A percentile compares a stretch with the other conserved stretches of the same genome.
Evolutionary conservation across 257 asterid species (phyloP).

Genomic region (Phtheirospermum japonicum): DNA sequence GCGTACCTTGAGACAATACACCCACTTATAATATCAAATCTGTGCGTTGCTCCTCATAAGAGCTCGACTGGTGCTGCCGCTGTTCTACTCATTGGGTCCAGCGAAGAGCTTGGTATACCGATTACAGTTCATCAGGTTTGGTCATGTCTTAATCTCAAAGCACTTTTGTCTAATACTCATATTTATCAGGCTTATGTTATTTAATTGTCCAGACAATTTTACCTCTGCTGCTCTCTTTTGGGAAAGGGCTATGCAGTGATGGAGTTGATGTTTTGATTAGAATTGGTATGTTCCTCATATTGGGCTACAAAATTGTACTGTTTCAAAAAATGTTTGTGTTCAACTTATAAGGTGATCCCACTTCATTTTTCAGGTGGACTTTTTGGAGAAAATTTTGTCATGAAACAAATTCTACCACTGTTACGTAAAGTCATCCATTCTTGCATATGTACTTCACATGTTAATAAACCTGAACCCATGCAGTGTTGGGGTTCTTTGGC

Average conservation of each 20-base stretch:
- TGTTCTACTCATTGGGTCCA: constrained; percentile 85
- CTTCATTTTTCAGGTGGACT: constrained; percentile 65
- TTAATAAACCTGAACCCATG: constrained; percentile 64
- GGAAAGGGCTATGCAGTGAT: constrained; percentile 88
- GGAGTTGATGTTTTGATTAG: constrained; percentile 85
- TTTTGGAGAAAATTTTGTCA: constrained; percentile 66
- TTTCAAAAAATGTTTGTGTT: constrained; percentile 20
- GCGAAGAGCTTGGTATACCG: constrained; percentile 97
- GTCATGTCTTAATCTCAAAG: constrained; percentile 17
- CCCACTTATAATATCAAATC: constrained; percentile 80
- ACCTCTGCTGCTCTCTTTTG: constrained; percentile 86
- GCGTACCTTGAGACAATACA: constrained; percentile 76
- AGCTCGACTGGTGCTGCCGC: constrained; percentile 84
- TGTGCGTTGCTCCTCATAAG: constrained; percentile 65
- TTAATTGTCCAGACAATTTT: constrained; percentile 65
- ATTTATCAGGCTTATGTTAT: constrained; percentile 21
- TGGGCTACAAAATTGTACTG: constrained; percentile 22
- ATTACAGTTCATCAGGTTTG: constrained; percentile 90
- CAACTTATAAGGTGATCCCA: constrained; percentile 25
- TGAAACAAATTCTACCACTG: constrained; percentile 81
- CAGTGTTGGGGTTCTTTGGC: constrained; percentile 86
- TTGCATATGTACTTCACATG: constrained; percentile 54
- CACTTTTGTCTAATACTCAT: constrained; percentile 4
- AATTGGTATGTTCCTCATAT: constrained; percentile 58
- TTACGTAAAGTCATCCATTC: constrained; percentile 51